Conservation (phyloP, 352 stramenopile species). For the Phytophthora aleatoria region DNA sequence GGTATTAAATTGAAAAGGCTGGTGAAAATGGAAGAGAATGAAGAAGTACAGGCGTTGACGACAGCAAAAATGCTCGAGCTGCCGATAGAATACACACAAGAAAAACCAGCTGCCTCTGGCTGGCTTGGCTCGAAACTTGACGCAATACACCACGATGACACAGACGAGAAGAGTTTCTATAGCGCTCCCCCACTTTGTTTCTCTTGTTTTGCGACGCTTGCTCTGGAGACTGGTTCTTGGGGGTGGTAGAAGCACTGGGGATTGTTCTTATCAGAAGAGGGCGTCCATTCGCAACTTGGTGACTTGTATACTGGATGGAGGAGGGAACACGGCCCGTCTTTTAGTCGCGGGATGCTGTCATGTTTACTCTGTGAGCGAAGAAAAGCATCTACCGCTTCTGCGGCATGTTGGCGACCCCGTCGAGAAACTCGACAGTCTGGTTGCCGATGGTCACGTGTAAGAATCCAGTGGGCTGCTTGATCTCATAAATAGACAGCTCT, state of each 20-base stretch:
- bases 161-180: constrained; percentile 39
- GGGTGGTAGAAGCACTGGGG: constrained; percentile 13
- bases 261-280: constrained; percentile 25
- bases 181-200: constrained; percentile 30
- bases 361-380: constrained; percentile 11
- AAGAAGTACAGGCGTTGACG: constrained; percentile 41
- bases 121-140: constrained; percentile 38
- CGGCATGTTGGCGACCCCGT: constrained; percentile 84
- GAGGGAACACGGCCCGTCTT: constrained; percentile 33
- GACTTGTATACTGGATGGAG: constrained; percentile 26
- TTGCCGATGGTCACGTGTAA: constrained; percentile 82
- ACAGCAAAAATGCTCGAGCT: constrained; percentile 28
- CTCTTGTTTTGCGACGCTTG: constrained; percentile 18
- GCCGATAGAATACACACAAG: constrained; percentile 48
- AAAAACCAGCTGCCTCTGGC: constrained; percentile 40
- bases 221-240: constrained; percentile 14
- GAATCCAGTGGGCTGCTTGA: constrained; percentile 81
- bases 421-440: constrained; percentile 84
- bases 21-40: constrained; percentile 21
- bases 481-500: constrained; percentile 86
- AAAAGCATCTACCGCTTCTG: constrained; percentile 63
- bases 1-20: constrained; percentile 28
- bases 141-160: constrained; percentile 41
- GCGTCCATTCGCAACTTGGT: constrained; percentile 28
- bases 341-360: constrained; percentile 35